phyloP scores from a whole-genome alignment of 2,329 filamentous ascomycete genomes.

The Microsporum ferrugineum region DNA sequence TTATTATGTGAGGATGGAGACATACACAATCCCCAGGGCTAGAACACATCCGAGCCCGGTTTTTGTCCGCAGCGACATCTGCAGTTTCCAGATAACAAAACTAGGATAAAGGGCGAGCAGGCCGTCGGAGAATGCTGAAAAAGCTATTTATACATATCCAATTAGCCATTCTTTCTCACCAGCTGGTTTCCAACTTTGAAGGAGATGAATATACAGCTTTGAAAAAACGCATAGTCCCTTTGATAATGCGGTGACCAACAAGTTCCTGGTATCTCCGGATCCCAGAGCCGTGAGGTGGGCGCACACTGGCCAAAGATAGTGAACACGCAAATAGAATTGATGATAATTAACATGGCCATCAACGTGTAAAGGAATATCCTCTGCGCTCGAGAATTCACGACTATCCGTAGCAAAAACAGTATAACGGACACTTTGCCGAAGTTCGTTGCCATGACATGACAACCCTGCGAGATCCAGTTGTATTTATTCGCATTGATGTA shows the following conservation, averaged over 20 bases:
- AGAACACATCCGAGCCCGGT: conserved; percentile 7
- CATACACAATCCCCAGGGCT: conserved; percentile 11
- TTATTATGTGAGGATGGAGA: background rate
- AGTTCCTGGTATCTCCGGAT: background rate
- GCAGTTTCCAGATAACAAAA: conserved; percentile 13
- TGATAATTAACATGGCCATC: conserved; percentile 9
- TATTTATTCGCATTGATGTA: conserved; percentile 10
- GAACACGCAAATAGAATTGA: conserved; percentile 8
- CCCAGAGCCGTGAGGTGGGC: conserved; percentile 8
- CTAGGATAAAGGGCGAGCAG: conserved; percentile 12
- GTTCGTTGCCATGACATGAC: conserved; percentile 12
- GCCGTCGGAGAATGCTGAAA: conserved; percentile 11
- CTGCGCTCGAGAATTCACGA: conserved; percentile 7
- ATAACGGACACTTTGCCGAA: conserved; percentile 13
- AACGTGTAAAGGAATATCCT: conserved; percentile 5
- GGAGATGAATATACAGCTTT: conserved; percentile 6
- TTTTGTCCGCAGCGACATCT: conserved; percentile 7
- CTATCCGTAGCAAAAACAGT: conserved; percentile 11
- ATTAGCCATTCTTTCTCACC: background rate
- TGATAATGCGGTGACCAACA: conserved; percentile 10
- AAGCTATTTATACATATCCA: conserved; percentile 1
- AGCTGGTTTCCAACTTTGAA: background rate
- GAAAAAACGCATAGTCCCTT: conserved; percentile 10
- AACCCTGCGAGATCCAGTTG: conserved; percentile 12
- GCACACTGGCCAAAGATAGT: conserved; percentile 11